Evolutionary conservation across 129 eudicot genomes (phyloP).

Genomic region (Kitagawia praeruptora): DNA sequence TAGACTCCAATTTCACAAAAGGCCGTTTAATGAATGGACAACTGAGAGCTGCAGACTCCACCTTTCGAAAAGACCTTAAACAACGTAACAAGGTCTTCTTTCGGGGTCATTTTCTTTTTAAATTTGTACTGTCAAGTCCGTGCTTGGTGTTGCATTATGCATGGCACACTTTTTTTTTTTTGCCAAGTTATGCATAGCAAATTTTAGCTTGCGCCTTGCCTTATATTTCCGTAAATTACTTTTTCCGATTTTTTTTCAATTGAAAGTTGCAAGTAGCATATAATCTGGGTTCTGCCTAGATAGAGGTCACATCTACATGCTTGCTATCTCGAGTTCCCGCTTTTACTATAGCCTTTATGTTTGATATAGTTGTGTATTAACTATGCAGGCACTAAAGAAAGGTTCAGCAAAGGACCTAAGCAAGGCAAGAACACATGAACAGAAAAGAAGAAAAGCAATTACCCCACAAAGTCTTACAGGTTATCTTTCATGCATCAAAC

Average conservation of each 20-base stretch:
- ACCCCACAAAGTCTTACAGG: constrained; percentile 47
- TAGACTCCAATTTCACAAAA: constrained; percentile 18
- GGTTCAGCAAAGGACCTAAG: constrained; percentile 16
- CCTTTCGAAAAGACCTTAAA: not conserved
- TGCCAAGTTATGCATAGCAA: not conserved
- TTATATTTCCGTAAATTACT: not conserved
- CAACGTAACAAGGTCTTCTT: constrained; percentile 41
- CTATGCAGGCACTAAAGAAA: constrained; percentile 20
- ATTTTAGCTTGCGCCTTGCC: not conserved
- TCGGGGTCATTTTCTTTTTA: not conserved
- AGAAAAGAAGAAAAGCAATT: constrained; percentile 23
- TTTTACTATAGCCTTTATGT: not conserved
- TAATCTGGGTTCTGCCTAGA: not conserved
- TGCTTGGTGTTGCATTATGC: not conserved
- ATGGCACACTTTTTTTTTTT: not conserved
- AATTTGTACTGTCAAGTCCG: not conserved
- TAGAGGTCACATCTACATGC: not conserved
- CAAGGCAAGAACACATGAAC: constrained; percentile 25
- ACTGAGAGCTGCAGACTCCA: constrained; percentile 18
- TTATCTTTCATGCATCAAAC: constrained; percentile 14
- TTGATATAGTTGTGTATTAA: not conserved
- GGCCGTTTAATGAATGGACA: constrained; percentile 18
- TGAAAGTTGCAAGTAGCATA: not conserved
- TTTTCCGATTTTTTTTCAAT: not conserved
- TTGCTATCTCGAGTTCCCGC: not conserved